Base-by-base conservation (phyloP, 805 yeast species). In the Ogataea nonfermentans region DNA sequence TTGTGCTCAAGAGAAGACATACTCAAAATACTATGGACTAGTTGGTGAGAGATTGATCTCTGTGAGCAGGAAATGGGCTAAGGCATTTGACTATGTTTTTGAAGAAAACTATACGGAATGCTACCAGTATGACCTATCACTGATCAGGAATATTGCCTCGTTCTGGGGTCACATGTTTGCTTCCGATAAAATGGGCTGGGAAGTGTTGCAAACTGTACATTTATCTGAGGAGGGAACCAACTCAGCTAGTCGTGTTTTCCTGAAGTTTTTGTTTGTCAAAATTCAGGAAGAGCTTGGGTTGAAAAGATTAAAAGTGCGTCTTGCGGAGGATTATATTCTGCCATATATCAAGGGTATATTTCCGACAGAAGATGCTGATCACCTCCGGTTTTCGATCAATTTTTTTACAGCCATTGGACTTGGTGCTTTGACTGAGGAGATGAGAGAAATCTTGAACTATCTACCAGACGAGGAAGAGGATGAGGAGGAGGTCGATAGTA, bases 381-480 rank as follows among this genome's bases (percentile, higher is more conserved):
- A 75, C 48, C 64, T 82, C 10, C 68, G 91, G 43, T 91, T 90
- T 57, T 74, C 95, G 2, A 88, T 89, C 56, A 91, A 91, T 56
- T 91, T 73, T 58, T 91, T 91, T 61, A 91, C 97, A 0, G 96
- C 97, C 1, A 88, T 91, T 46, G 95, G 95, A 0, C 59, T 91
- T 34, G 97, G 97, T 31, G 71, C 74, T 2, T 58, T 91, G 41
- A 90, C 98, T 0, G 95, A 87, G 26, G 74, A 67, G 1, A 84
- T 90, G 95, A 75, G 98, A 63, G 72, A 67, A 4, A 35, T 30
- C 2, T 44, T 60, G 16, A 38, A 51, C 29, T 40, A 43, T 11
- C 28, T 59, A 17, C 59, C 62, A 16, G 38, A 52, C 3, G 55
- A 52, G 11, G 46, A 46, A 10, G 54, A 49, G 28, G 32, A 16